Percentiles rank a stretch among this genome's conserved stretches.
Conservation (phyloP, 306 rosid species). For the Quercus parvula region DNA sequence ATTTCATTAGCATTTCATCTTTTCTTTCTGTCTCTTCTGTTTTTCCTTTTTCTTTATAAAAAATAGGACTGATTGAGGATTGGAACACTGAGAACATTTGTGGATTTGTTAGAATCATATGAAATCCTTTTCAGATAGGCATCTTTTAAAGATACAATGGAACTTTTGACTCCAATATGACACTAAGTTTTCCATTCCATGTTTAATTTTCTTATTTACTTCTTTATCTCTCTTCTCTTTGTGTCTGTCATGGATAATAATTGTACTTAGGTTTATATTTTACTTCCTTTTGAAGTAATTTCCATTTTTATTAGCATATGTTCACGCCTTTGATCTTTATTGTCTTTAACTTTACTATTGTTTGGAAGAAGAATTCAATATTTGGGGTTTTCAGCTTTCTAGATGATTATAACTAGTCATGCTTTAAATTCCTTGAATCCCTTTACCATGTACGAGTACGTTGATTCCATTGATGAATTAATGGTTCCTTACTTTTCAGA, state of each 20-base stretch:
- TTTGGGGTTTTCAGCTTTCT: conserved; percentile 15
- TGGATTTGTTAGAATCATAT: background rate
- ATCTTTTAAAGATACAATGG: conserved; percentile 28
- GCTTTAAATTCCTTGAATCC: background rate
- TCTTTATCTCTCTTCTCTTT: background rate
- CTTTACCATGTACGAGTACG: background rate
- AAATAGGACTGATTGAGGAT: conserved; percentile 14
- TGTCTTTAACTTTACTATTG: conserved; percentile 21
- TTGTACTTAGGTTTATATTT: background rate
- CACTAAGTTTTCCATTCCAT: conserved; percentile 9
- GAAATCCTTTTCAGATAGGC: conserved; percentile 21
- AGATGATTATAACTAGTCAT: conserved; percentile 8
- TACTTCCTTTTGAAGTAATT: background rate
- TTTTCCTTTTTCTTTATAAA: background rate
- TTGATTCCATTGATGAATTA: conserved; percentile 20
- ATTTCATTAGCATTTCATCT: conserved; percentile 5
- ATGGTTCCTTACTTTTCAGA: conserved; percentile 44
- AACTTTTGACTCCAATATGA: conserved; percentile 40
- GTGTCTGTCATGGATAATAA: background rate
- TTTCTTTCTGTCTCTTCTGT: background rate
- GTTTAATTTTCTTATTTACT: conserved; percentile 3
- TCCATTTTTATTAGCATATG: conserved; percentile 28
- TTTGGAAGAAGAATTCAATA: conserved; percentile 17
- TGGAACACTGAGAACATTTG: conserved; percentile 8
- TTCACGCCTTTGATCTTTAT: conserved; percentile 24